Evolutionary conservation across 2,329 filamentous ascomycete species (phyloP), one percentile per base, ranked within the genome.

Genomic region (Sclerotinia trifoliorum): DNA sequence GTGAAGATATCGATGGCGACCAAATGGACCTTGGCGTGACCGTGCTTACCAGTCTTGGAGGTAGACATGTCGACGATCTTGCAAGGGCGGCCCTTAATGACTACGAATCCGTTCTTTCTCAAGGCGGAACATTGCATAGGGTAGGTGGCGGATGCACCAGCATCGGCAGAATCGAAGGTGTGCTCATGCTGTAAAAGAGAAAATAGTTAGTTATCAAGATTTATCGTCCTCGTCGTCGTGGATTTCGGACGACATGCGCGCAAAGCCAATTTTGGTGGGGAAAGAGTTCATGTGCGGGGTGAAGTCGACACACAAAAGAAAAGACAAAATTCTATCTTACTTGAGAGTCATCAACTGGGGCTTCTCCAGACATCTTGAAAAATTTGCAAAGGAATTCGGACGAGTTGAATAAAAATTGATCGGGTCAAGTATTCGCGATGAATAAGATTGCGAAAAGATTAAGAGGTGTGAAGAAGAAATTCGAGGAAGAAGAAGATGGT

Each of bases 1-100:
- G 94, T 99, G 90, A 99, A 99, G 86, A 99, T 98, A 83, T 99
- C 95, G 82, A 96, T 89, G 80, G 93, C 95, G 79, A 97, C 91
- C 78, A 99, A 86, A 85, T 99, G 94, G 82, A 99, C 95, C 90
- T 99, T 99, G 85, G 95, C 95, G 92, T 99, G 96, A 83, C 95
- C 95, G 91, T 99, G 95, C 93, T 99, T 99, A 85, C 95, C 95
- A 77, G 95, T 99, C 94, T 99, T 99, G 83, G 95, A 99, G 86
- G 95, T 99, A 77, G 93, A 97, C 96, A 99, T 99, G 81, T 99
- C 95, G 83, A 98, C 92, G 79, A 99, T 99, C 92, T 98, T 99
- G 94, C 95, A 99, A 78, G 95, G 96, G 78, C 95, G 95, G 84
- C 87, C 85, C 90, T 99, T 99, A 86, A 99, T 98, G 82, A 94